Evolutionary conservation across 352 stramenopile species (phyloP).

Genomic region (Globisporangium perplexum): DNA sequence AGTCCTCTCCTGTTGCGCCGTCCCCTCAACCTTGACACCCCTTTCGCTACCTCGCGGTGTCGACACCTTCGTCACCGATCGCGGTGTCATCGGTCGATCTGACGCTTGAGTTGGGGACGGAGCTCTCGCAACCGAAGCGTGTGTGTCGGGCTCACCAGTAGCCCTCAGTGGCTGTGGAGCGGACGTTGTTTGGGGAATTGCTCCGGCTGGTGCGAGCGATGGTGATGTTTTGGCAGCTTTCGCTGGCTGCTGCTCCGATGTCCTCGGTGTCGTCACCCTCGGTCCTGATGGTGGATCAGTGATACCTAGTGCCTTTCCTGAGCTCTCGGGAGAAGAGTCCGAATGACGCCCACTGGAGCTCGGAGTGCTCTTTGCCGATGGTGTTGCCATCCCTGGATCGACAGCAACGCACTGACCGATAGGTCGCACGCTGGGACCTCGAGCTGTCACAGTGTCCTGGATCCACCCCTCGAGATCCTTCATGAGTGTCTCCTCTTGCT

Average conservation of each 20-base stretch:
- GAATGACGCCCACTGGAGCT: not conserved
- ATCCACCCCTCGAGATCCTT: conserved; percentile 24
- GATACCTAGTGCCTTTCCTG: not conserved
- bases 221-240: not conserved
- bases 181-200: not conserved
- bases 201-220: too few relatives aligned
- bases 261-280: not conserved
- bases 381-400: not conserved
- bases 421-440: too few relatives aligned
- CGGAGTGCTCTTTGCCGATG: not conserved
- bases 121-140: not conserved
- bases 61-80: not conserved
- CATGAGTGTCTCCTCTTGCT: conserved; percentile 14
- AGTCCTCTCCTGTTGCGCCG: not conserved
- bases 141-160: not conserved
- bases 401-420: not conserved
- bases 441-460: conserved; percentile 1
- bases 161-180: not conserved
- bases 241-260: not conserved
- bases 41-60: not conserved
- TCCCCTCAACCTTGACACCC: not conserved
- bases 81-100: not conserved
- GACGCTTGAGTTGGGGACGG: not conserved
- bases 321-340: not conserved
- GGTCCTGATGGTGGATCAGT: not conserved